A percentile compares a stretch with the other conserved stretches of the same genome.
Conservation (phyloP, 768 basidiomycete species). For the Collybiopsis luxurians region DNA sequence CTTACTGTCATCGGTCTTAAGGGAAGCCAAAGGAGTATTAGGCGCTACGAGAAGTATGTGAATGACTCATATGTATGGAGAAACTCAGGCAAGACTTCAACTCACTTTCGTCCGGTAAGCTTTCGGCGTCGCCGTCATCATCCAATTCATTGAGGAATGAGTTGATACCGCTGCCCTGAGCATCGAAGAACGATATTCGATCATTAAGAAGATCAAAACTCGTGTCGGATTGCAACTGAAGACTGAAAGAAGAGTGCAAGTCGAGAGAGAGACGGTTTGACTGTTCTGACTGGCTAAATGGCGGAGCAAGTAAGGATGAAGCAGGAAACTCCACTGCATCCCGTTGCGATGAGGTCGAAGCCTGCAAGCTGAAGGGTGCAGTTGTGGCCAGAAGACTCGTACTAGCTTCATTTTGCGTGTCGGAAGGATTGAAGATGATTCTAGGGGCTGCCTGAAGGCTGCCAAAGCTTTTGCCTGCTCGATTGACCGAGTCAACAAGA, state of each 20-base stretch:
- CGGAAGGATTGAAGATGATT: slow-evolving; percentile 1
- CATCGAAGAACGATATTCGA: slow-evolving; percentile 43
- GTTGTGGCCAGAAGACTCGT: slow-evolving; percentile 3
- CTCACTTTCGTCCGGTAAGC: slow-evolving; percentile 23
- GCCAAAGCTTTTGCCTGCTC: slow-evolving; percentile 17
- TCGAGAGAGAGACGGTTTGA: slow-evolving; percentile 41
- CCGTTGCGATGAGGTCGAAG: slow-evolving; percentile 14
- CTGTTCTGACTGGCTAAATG: slow-evolving; percentile 19
- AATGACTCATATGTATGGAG: neutral
- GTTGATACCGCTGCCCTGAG: slow-evolving; percentile 26
- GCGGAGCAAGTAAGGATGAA: slow-evolving; percentile 22
- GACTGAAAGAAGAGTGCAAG: slow-evolving; percentile 44
- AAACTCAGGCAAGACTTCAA: slow-evolving; percentile 17
- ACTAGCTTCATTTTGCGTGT: neutral
- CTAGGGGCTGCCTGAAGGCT: neutral
- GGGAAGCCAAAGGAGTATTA: neutral
- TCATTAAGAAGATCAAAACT: slow-evolving; percentile 54
- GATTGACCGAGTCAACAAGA: slow-evolving; percentile 19
- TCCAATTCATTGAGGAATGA: slow-evolving; percentile 33
- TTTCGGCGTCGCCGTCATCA: slow-evolving; percentile 32
- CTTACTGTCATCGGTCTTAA: neutral
- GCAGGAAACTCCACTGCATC: neutral
- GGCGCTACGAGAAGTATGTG: neutral
- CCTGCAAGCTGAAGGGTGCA: slow-evolving; percentile 11
- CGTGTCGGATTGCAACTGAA: slow-evolving; percentile 43